Evolutionary conservation across 495 filamentous ascomycete species (phyloP).

Genomic region (Aspergillus ellipticus): DNA sequence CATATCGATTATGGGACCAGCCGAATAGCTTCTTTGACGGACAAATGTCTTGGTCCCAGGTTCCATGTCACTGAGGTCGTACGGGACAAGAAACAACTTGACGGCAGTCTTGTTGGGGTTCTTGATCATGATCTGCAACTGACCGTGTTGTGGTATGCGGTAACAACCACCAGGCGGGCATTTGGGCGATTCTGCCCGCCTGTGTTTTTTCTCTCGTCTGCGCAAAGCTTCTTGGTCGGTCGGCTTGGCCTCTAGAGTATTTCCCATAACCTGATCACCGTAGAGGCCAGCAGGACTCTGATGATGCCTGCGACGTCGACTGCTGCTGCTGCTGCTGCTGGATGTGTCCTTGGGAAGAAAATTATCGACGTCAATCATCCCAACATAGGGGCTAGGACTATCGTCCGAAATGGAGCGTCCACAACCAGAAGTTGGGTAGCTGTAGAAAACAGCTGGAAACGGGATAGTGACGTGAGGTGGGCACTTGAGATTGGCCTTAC

Average conservation of each 20-base stretch:
- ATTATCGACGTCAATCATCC: conserved; percentile 87
- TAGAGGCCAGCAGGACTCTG: conserved; percentile 40
- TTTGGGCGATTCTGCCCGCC: conserved; percentile 65
- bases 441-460: conserved; percentile 97
- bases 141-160: conserved; percentile 90
- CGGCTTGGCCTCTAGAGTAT: conserved; percentile 9
- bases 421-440: conserved; percentile 65
- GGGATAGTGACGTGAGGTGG: conserved; percentile 88
- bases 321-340: conserved; percentile 36
- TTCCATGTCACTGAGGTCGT: conserved; percentile 95
- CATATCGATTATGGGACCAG: conserved; percentile 78
- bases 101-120: conserved; percentile 96
- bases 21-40: conserved; percentile 89
- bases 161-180: conserved; percentile 82
- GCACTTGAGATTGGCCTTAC: conserved; percentile 80
- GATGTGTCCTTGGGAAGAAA: conserved; percentile 51
- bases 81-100: conserved; percentile 91
- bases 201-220: conserved; percentile 50
- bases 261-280: conserved; percentile 11
- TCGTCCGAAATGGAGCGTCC: conserved; percentile 64
- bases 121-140: conserved; percentile 95
- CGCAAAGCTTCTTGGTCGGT: conserved; percentile 25
- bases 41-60: conserved; percentile 95
- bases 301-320: conserved; percentile 40
- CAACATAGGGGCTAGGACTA: conserved; percentile 93